A percentile compares a stretch with the other conserved stretches of the same genome.
Evolutionary conservation across 2,329 filamentous ascomycete genomes (phyloP).

Genomic region (Byssochlamys sp.): DNA sequence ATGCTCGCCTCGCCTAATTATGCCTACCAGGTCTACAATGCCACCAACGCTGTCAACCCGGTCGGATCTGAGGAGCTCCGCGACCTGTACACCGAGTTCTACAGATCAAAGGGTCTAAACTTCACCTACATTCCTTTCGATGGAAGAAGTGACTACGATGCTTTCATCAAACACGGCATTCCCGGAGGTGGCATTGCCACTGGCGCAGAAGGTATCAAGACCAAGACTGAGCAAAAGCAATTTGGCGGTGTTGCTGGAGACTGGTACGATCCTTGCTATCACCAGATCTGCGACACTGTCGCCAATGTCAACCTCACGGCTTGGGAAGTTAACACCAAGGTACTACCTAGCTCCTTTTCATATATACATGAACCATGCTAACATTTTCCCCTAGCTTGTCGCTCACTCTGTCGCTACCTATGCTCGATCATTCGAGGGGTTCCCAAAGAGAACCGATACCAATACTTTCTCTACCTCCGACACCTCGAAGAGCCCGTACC

Average conservation of each 20-base stretch:
- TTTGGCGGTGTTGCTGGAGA: slow-evolving; percentile 62
- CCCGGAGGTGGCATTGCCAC: slow-evolving; percentile 68
- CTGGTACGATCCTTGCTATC: slow-evolving; percentile 50
- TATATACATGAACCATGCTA: neutral
- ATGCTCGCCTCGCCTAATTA: slow-evolving; percentile 61
- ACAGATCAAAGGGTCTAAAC: slow-evolving; percentile 51
- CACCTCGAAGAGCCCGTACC: slow-evolving; percentile 3
- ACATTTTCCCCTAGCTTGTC: slow-evolving; percentile 33
- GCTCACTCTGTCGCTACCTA: slow-evolving; percentile 65
- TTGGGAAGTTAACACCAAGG: slow-evolving; percentile 47
- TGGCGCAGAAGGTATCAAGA: slow-evolving; percentile 69
- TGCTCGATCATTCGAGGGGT: slow-evolving; percentile 55
- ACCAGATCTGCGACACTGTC: slow-evolving; percentile 43
- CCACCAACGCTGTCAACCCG: slow-evolving; percentile 47
- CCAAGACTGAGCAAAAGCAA: slow-evolving; percentile 50
- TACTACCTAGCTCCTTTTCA: slow-evolving; percentile 7
- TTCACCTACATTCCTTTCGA: slow-evolving; percentile 66
- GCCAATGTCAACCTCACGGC: slow-evolving; percentile 46
- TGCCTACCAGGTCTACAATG: slow-evolving; percentile 46
- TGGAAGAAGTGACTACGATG: slow-evolving; percentile 69
- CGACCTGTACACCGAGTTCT: slow-evolving; percentile 60
- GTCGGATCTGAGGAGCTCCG: slow-evolving; percentile 60
- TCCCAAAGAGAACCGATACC: slow-evolving; percentile 44
- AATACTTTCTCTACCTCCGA: neutral
- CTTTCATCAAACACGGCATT: slow-evolving; percentile 63